These are phyloP conservation scores for Botrytis fabae DNA, from an alignment of 2,329 filamentous ascomycete genomes.

Conservation along the genomic window DNA sequence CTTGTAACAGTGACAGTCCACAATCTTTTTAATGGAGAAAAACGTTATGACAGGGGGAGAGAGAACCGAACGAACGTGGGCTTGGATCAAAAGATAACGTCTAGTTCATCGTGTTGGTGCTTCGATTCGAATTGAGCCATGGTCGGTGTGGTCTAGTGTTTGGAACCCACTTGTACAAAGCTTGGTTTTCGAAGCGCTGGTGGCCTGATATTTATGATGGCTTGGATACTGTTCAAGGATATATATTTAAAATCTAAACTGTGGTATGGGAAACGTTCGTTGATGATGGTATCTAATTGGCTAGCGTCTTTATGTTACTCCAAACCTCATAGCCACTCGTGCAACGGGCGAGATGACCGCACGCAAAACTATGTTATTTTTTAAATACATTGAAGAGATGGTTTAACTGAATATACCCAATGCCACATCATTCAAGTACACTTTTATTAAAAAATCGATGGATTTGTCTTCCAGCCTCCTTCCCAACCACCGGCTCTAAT, in stretches of 20 bases:
- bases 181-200: background rate
- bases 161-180: background rate
- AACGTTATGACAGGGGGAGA: background rate
- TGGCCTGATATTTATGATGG: background rate
- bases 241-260: background rate
- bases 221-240: background rate
- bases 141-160: background rate
- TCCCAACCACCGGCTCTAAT: constrained; percentile 73
- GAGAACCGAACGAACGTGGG: background rate
- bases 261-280: no score
- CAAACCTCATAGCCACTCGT: background rate
- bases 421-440: constrained; percentile 32
- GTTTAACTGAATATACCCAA: background rate
- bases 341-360: background rate
- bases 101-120: background rate
- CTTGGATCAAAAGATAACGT: background rate
- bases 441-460: constrained; percentile 71
- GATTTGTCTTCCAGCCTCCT: constrained; percentile 74
- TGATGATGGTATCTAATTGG: background rate
- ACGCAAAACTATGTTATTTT: background rate
- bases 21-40: background rate
- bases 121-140: background rate
- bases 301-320: background rate
- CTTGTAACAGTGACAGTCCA: background rate
- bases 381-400: background rate